Evolutionary conservation across 1,139 yeast genomes (phyloP), one percentile per base, ranked within the genome.

Genomic region (Taiozyma onychis): DNA sequence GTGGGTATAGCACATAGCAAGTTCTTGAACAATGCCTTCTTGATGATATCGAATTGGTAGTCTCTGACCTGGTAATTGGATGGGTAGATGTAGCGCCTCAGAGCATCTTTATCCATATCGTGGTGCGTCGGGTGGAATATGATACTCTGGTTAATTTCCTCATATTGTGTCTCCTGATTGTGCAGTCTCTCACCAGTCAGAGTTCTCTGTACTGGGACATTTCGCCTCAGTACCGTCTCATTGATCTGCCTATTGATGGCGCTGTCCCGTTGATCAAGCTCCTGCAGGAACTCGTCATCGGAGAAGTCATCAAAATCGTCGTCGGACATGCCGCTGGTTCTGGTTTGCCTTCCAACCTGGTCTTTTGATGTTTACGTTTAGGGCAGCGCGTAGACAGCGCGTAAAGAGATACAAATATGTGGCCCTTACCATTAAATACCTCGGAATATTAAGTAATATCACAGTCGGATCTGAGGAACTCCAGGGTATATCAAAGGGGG

Each of bases 1-100:
- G 99, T 95, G 0, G 99, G 99, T 28, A 95, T 77, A 0, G 98
- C 96, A 59, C 95, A 93, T 43, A 95, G 71, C 4, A 85, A 67
- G 63, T 95, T 95, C 55, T 83, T 76, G 61, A 78, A 83, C 46
- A 95, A 71, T 0, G 97, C 85, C 51, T 81, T 77, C 47, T 75
- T 73, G 3, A 90, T 90, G 52, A 93, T 90, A 56, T 83, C 83
- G 64, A 76, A 82, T 69, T 95, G 99, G 64, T 95, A 95, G 54
- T 88, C 96, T 61, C 99, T 78, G 1, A 85, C 73, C 54, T 88
- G 88, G 55, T 81, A 78, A 63, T 93, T 93, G 1, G 90, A 83
- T 0, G 99, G 99, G 64, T 93, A 95, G 0, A 88, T 72, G 62
- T 84, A 89, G 0, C 81, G 72, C 8, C 58, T 50, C n/a, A 81